A percentile compares a stretch with the other conserved stretches of the same genome.
Evolutionary conservation across 2,329 filamentous ascomycete genomes (phyloP).

Genomic region (Aspergillus transmontanensis): DNA sequence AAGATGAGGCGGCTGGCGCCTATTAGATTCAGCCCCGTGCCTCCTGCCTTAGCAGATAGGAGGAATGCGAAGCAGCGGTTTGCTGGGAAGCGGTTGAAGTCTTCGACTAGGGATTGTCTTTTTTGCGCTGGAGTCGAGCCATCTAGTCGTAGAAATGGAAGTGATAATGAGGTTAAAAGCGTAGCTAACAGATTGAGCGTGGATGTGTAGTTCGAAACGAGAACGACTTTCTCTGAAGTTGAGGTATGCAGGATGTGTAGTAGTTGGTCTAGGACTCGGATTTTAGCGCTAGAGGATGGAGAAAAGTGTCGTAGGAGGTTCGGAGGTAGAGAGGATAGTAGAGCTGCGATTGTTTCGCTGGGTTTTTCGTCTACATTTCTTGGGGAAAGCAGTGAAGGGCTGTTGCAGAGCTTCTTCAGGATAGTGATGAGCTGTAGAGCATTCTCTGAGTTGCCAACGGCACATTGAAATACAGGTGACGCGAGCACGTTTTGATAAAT

Average conservation of each 20-base stretch:
- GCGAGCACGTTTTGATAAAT: conserved; percentile 66
- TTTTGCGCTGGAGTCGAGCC: conserved; percentile 66
- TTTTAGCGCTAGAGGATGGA: conserved; percentile 64
- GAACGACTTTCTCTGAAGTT: conserved; percentile 70
- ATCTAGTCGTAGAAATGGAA: conserved; percentile 69
- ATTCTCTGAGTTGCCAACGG: conserved; percentile 63
- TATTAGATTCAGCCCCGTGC: conserved; percentile 69
- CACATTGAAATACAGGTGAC: conserved; percentile 64
- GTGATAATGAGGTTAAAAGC: conserved; percentile 61
- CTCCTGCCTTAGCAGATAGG: conserved; percentile 72
- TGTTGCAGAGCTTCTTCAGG: conserved; percentile 75
- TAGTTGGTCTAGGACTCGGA: conserved; percentile 67
- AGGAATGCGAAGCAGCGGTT: conserved; percentile 68
- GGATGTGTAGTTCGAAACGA: conserved; percentile 76
- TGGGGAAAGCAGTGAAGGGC: conserved; percentile 62
- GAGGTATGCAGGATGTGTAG: conserved; percentile 62
- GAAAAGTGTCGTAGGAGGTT: conserved; percentile 57
- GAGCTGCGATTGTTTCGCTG: conserved; percentile 49
- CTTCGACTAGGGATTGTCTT: conserved; percentile 68
- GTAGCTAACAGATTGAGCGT: conserved; percentile 68
- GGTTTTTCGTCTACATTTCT: conserved; percentile 52
- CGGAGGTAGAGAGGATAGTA: conserved; percentile 58
- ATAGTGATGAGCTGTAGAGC: conserved; percentile 71
- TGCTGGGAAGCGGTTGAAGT: conserved; percentile 65
- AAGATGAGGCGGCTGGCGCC: conserved; percentile 70